Conservation (phyloP, 78 protist species). For the slime mould (Dictyostelium discoideum) region dicty_2.7 NC_007091.3:858501-859000, state of each 20-base stretch:
- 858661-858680: background rate
- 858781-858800: background rate
- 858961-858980: background rate
- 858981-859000: background rate
- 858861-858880: background rate
- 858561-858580: background rate
- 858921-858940: background rate
- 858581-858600: background rate
- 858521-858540: background rate
- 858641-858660: background rate
- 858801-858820: background rate
- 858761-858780: conserved; percentile 38
- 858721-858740: conserved; percentile 68
- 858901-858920: background rate
- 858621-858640: background rate
- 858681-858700: background rate
- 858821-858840: background rate
- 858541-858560: no score
- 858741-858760: conserved; percentile 61
- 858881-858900: background rate
- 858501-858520: background rate
- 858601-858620: no score
- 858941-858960: background rate
- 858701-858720: background rate
- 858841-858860: background rate